These are phyloP conservation scores for Aspergillus ochraceoroseus DNA, from an alignment of 2,329 filamentous ascomycete species.

Conservation along the genomic window DNA sequence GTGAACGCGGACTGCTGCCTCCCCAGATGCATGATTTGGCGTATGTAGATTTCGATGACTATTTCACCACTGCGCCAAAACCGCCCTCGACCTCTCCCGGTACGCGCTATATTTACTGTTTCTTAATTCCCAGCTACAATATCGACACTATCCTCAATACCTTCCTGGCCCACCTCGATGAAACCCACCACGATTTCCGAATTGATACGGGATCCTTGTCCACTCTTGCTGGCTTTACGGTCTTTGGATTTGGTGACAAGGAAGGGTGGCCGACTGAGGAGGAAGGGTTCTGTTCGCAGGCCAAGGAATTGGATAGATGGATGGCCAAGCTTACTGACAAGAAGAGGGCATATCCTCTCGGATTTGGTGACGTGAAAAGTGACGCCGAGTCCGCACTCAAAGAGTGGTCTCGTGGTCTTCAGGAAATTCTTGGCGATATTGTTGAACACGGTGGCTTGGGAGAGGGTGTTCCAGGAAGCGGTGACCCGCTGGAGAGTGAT, in stretches of 20 bases:
- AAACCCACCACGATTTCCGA: conserved; percentile 94
- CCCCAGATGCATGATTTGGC: conserved; percentile 72
- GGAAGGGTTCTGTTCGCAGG: conserved; percentile 90
- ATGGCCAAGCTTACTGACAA: conserved; percentile 88
- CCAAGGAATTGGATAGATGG: conserved; percentile 86
- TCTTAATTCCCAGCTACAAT: conserved; percentile 87
- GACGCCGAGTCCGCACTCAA: conserved; percentile 62
- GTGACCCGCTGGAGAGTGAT: conserved; percentile 78
- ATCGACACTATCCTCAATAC: conserved; percentile 88
- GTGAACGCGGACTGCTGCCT: conserved; percentile 42
- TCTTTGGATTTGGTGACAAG: conserved; percentile 88
- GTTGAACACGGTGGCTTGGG: conserved; percentile 50
- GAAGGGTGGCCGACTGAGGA: conserved; percentile 89
- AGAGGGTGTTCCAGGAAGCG: conserved; percentile 70
- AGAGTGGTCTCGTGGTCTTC: conserved; percentile 74
- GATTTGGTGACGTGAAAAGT: conserved; percentile 78
- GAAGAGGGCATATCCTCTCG: conserved; percentile 82
- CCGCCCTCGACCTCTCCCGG: conserved; percentile 42
- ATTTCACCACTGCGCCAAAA: conserved; percentile 74
- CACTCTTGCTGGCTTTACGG: conserved; percentile 74
- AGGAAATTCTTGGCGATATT: conserved; percentile 63
- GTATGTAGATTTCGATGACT: conserved; percentile 87
- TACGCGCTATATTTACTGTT: conserved; percentile 69
- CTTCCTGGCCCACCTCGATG: conserved; percentile 78
- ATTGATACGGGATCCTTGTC: conserved; percentile 85